Evolutionary conservation across 2,329 filamentous ascomycete species (phyloP), one percentile per base, ranked within the genome.

Genomic region (Annulohypoxylon truncatum): DNA sequence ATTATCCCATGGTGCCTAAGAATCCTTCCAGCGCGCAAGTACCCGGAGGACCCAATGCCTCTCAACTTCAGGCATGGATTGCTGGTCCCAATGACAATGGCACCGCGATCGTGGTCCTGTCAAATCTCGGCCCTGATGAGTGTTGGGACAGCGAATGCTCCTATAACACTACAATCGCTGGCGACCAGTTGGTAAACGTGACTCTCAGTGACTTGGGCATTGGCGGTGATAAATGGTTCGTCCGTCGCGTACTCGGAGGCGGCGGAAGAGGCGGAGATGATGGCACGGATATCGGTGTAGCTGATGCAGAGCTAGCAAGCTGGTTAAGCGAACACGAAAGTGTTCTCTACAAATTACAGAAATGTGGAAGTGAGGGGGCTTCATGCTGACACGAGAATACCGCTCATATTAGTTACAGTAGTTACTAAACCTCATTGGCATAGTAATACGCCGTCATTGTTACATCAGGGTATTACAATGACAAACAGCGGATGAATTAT

Each of bases 311-410:
- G 20, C 12, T 48, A 15, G 18, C 22, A 7, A 40, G 59, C 13
- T 51, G 44, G 24, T 33, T 55, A 53, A 62, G 42, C 42, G 59
- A 62, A 53, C 59, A 62, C 50, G 59, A 62, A 55, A 54, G 59
- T 20, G 20, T 56, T 12, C 51, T 50, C n/a, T 44, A 47, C 40
- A 51, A 38, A 35, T 35, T 53, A 15, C n/a, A 53, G 31, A 55
- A 57, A 42, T 48, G 40, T 22, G 46, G 46, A 47, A 66, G 38
- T 52, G 42, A 46, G 52, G 24, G 31, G 4, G 46, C 31, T 52
- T 52, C 38, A 20, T 48, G 60, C 52, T 28, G 33, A 60, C 47
- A 54, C 63, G 57, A 58, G 53, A 54, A 29, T 12, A 42, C 26
- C 12, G 10, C 33, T 15, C n/a, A 24, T 31, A 48, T 47, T 42